Base-by-base conservation (phyloP, 75 land plant genomes). In the Selaginella tamariscina region DNA sequence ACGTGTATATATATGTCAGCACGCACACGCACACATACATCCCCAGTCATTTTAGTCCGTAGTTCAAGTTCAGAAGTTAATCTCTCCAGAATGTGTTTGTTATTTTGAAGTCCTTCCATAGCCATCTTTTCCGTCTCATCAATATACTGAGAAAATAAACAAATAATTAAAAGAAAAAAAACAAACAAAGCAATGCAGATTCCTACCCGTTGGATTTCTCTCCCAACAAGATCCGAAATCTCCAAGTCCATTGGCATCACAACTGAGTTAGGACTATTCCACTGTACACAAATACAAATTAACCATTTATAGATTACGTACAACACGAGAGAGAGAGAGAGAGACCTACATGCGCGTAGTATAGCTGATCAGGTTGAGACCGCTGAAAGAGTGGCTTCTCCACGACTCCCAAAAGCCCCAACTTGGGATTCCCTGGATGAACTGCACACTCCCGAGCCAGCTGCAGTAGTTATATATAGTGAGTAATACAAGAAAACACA, bases 51-150 rank as follows among this genome's bases (percentile, higher is more conserved):
- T 32, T 85, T 85, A 26, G 84, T 83, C 1, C 69, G 82, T 31
- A 80, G 72, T 31, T 87, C 30, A 0, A 87, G 82, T 71, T 87
- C 82, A 30, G 57, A 68, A 9, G 82, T 74, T 55, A 91, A 73
- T 69, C 67, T 56, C 33, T 83, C 88, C 67, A 91, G 64, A 23
- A 87, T 85, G 54, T 87, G 86, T 55, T 69, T 70, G 60, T 91
- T 87, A 27, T 74, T 74, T 72, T 28, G 71, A 73, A 91, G 66
- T 32, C 81, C 88, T 26, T 64, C 72, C 88, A 82, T 82, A 24
- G 96, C 96, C 66, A 78, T 63, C 32, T 91, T 88, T 82, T 91
- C 88, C 32, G 96, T 79, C 67, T 91, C 96, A 21, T 88, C 86
- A 70, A 85, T 82, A 67, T 85, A 91, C 96, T 91, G 84, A 56